These are phyloP conservation scores for Blastomyces emzantsi DNA, from an alignment of 2,329 filamentous ascomycete genomes.

Conservation along the genomic window DNA sequence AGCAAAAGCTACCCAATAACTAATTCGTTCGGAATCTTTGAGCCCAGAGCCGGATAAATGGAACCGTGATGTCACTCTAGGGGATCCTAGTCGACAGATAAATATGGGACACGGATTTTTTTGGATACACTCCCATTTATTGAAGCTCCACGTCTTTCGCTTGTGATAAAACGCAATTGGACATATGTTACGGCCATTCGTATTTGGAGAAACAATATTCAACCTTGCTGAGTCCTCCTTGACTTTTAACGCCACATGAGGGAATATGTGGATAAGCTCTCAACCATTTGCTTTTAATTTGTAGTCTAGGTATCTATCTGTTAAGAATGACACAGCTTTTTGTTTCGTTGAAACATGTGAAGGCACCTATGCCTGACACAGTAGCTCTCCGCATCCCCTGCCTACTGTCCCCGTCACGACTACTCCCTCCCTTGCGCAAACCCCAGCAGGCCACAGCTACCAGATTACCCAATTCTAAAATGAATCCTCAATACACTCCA, in stretches of 20 bases:
- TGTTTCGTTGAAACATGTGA: neutral
- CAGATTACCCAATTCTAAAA: constrained; percentile 13
- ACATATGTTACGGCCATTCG: neutral
- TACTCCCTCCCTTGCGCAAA: neutral
- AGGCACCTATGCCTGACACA: neutral
- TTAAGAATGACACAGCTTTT: neutral
- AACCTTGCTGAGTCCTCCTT: neutral
- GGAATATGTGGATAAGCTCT: neutral
- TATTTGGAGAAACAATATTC: neutral
- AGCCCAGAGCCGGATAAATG: too few relatives aligned
- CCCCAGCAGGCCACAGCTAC: neutral
- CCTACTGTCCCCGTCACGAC: neutral
- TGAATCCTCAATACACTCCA: constrained; percentile 34
- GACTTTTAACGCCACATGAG: neutral
- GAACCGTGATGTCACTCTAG: neutral
- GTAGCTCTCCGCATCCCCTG: neutral
- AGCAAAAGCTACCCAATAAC: neutral
- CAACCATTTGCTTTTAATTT: neutral
- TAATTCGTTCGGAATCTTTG: neutral
- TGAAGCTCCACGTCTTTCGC: neutral
- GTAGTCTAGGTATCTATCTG: neutral
- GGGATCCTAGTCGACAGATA: neutral
- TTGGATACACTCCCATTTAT: neutral
- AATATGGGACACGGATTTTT: too few relatives aligned
- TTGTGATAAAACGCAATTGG: neutral